These are phyloP conservation scores for Sugiyamaella sp. DNA, from an alignment of 1,139 yeast species.

Conservation along the genomic window DNA sequence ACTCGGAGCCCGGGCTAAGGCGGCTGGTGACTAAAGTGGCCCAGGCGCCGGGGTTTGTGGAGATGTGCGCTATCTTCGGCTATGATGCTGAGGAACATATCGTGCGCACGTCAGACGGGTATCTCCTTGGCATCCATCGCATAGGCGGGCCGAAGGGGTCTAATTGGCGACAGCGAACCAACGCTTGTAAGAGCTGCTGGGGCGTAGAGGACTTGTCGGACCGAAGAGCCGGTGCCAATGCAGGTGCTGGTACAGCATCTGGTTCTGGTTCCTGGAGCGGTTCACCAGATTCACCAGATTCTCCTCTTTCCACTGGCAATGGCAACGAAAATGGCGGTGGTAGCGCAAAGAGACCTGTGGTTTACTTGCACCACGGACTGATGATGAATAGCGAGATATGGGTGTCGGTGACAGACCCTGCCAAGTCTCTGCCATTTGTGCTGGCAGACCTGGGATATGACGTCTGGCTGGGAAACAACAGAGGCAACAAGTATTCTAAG, in stretches of 20 bases:
- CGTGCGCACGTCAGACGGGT: constrained; percentile 61
- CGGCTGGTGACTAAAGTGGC: constrained; percentile 33
- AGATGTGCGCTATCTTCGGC: constrained; percentile 64
- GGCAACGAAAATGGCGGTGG: constrained; percentile 10
- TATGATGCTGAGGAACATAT: constrained; percentile 73
- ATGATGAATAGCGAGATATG: constrained; percentile 90
- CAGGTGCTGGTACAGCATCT: constrained; percentile 1
- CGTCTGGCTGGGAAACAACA: constrained; percentile 90
- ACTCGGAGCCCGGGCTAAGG: constrained; percentile 31
- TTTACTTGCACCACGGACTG: constrained; percentile 87
- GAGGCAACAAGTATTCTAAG: constrained; percentile 85
- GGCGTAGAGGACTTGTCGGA: constrained; percentile 9
- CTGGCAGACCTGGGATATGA: constrained; percentile 82
- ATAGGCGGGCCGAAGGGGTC: constrained; percentile 49
- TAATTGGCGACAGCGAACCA: constrained; percentile 42
- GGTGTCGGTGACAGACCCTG: constrained; percentile 63
- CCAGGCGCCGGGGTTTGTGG: constrained; percentile 54
- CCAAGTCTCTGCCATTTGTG: constrained; percentile 71
- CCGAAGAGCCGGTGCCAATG: too few species aligned
- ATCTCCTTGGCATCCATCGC: constrained; percentile 57
- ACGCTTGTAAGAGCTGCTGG: constrained; percentile 16
- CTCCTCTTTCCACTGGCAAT: constrained; percentile 26
- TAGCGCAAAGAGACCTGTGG: constrained; percentile 49
- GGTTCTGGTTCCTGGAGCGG: neutral
- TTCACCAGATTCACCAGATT: neutral